Evolutionary conservation across 768 basidiomycete genomes (phyloP).

Genomic region (Holtermanniella nyarrowii): DNA sequence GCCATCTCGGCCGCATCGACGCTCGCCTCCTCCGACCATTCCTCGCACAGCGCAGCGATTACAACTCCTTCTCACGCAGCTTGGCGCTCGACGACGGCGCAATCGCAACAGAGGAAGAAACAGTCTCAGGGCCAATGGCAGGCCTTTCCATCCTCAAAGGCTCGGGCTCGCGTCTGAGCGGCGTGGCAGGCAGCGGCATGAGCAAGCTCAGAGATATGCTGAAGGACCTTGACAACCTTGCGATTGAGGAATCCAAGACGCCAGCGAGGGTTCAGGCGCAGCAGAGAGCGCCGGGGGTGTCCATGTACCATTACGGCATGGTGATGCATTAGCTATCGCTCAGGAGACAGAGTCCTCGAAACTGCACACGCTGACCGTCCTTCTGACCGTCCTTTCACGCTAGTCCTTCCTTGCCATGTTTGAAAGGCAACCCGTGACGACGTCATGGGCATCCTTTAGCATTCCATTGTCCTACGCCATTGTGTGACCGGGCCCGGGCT

Average conservation of each 20-base stretch:
- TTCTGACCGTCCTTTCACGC: no score
- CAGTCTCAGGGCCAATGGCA: not conserved
- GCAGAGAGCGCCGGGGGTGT: not conserved
- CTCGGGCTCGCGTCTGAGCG: constrained; percentile 23
- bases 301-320: not conserved
- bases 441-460: no score
- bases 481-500: no score
- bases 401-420: no score
- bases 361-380: no score
- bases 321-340: not conserved
- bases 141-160: constrained; percentile 2
- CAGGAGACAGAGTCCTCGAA: no score
- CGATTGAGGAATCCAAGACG: constrained; percentile 11
- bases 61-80: constrained; percentile 54
- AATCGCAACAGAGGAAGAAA: not conserved
- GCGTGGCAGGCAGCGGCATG: constrained; percentile 36
- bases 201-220: constrained; percentile 34
- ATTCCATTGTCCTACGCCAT: no score
- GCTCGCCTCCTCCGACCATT: constrained; percentile 77
- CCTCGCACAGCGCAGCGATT: constrained; percentile 80
- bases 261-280: not conserved
- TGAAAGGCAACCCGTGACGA: no score
- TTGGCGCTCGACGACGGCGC: constrained; percentile 31
- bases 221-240: constrained; percentile 32
- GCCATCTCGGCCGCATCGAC: constrained; percentile 86